Evolutionary conservation across 179 eudicot genomes (phyloP).

Genomic region (Spinacia oleracea): DNA sequence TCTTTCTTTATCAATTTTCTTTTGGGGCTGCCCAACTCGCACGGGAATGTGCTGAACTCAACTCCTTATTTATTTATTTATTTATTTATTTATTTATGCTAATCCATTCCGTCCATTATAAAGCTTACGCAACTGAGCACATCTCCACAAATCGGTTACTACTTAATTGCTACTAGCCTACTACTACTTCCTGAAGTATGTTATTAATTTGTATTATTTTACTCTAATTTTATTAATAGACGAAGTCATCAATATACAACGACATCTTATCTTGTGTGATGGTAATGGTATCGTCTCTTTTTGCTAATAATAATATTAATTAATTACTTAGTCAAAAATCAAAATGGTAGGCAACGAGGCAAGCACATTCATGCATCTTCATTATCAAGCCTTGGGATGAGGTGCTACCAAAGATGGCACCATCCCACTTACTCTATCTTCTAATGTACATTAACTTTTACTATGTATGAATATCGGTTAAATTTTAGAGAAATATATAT

Average conservation of each 20-base stretch:
- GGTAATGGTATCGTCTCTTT: conserved; percentile 1
- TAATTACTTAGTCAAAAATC: no score
- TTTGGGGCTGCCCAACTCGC: conserved; percentile 28
- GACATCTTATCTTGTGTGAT: not conserved
- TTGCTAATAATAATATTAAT: not conserved
- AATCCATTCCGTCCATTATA: not conserved
- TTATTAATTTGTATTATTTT: not conserved
- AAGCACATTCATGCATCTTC: conserved; percentile 26
- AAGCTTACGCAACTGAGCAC: no score
- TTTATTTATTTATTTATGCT: not conserved
- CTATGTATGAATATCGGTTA: no score
- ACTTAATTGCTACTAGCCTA: not conserved
- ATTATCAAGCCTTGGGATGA: not conserved
- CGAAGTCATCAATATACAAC: not conserved
- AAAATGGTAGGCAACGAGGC: conserved; percentile 24
- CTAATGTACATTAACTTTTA: no score
- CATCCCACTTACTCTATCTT: conserved; percentile 7
- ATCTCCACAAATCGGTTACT: not conserved
- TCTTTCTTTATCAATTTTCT: not conserved
- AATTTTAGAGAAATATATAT: no score
- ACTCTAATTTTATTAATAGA: not conserved
- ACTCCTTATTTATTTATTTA: conserved; percentile 2
- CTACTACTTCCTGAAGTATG: no score
- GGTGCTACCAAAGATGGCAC: conserved; percentile 17
- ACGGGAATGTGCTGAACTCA: conserved; percentile 27